Evolutionary conservation across 345 rosid species (phyloP).

Genomic region (Lumnitzera littorea): DNA sequence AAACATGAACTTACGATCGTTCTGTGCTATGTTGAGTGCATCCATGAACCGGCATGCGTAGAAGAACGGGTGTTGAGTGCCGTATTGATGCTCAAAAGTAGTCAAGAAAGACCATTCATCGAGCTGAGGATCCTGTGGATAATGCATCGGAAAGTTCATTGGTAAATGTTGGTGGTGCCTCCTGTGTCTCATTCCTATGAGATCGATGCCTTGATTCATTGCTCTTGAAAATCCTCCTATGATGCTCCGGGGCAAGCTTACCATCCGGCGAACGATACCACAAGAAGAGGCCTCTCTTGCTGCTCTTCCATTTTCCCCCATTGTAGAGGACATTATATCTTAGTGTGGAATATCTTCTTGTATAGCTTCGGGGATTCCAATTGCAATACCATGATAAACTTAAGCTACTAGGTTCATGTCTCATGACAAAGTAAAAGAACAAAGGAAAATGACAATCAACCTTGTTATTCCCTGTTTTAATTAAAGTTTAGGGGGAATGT

Average conservation of each 20-base stretch:
- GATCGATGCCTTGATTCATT: conserved; percentile 21
- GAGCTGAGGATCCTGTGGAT: conserved; percentile 21
- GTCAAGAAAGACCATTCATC: conserved; percentile 44
- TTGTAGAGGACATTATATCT: conserved; percentile 17
- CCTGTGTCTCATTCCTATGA: conserved; percentile 23
- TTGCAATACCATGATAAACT: not conserved
- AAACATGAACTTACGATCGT: conserved; percentile 47
- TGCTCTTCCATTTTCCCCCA: conserved; percentile 14
- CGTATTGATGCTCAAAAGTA: conserved; percentile 42
- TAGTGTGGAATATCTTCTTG: not conserved
- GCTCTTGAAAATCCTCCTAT: conserved; percentile 40
- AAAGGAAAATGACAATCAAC: no score
- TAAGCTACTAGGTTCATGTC: no score
- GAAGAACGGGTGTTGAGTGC: conserved; percentile 47
- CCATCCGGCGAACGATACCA: conserved; percentile 40
- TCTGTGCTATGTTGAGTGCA: conserved; percentile 42
- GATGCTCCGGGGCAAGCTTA: conserved; percentile 40
- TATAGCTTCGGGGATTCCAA: no score
- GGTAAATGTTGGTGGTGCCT: conserved; percentile 26
- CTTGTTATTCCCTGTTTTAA: no score
- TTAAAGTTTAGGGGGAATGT: no score
- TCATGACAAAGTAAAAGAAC: no score
- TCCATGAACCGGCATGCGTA: conserved; percentile 35
- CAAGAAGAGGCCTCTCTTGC: conserved; percentile 22
- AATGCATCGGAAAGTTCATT: conserved; percentile 13